These are phyloP conservation scores for Penicillium parvum DNA, from an alignment of 495 filamentous ascomycete genomes.

Conservation along the genomic window DNA sequence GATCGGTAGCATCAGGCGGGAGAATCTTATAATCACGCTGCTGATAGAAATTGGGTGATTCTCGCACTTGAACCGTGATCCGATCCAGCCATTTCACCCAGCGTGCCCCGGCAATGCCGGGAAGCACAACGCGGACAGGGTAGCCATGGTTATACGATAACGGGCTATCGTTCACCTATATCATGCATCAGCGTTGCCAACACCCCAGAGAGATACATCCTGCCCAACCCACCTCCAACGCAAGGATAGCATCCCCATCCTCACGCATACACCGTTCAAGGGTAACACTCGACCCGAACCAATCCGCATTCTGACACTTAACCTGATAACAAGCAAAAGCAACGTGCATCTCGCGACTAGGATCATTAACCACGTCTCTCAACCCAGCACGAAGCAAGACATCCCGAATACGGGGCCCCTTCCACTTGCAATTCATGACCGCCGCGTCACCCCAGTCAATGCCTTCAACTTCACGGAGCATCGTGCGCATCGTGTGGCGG, in stretches of 20 bases:
- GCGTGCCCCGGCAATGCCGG: slow-evolving; percentile 57
- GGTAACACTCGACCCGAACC: slow-evolving; percentile 52
- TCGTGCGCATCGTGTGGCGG: slow-evolving; percentile 60
- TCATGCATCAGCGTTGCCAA: slow-evolving; percentile 17
- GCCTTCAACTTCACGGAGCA: slow-evolving; percentile 55
- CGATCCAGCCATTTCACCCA: slow-evolving; percentile 64
- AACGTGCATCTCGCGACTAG: slow-evolving; percentile 31
- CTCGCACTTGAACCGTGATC: slow-evolving; percentile 54
- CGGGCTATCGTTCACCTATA: slow-evolving; percentile 54
- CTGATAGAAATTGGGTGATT: slow-evolving; percentile 56
- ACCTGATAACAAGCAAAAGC: slow-evolving; percentile 51
- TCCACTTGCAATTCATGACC: slow-evolving; percentile 60
- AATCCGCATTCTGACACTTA: slow-evolving; percentile 49
- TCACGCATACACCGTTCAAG: slow-evolving; percentile 44
- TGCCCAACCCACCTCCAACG: slow-evolving; percentile 18
- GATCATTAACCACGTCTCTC: slow-evolving; percentile 8
- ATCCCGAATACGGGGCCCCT: slow-evolving; percentile 52
- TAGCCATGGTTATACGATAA: slow-evolving; percentile 56
- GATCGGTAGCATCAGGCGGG: slow-evolving; percentile 51
- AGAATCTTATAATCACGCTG: slow-evolving; percentile 61
- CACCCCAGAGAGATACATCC: neutral
- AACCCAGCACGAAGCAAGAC: slow-evolving; percentile 41
- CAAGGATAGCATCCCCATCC: slow-evolving; percentile 49
- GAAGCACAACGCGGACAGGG: slow-evolving; percentile 56
- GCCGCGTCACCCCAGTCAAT: slow-evolving; percentile 62